Conservation (phyloP, 805 yeast species). For the Spencermartinsiella europaea region DNA sequence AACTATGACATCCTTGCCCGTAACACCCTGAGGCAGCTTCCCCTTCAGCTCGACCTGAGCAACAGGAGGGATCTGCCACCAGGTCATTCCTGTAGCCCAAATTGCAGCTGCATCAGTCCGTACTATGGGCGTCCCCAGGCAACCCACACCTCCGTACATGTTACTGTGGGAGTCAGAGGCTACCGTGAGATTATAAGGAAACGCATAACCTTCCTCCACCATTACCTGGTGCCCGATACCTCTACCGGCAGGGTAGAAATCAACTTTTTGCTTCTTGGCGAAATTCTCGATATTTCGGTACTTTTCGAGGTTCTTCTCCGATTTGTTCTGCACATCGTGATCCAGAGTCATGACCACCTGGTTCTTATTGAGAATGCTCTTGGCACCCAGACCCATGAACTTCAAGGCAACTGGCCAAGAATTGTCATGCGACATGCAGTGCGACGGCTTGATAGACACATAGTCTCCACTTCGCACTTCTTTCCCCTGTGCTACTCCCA, state of each 20-base stretch:
- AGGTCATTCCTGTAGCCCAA: constrained; percentile 99
- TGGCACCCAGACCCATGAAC: constrained; percentile 92
- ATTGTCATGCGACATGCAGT: constrained; percentile 99
- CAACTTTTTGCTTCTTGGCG: constrained; percentile 86
- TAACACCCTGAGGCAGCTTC: constrained; percentile 73
- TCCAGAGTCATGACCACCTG: constrained; percentile 96
- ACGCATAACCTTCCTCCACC: constrained; percentile 99
- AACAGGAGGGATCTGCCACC: constrained; percentile 99
- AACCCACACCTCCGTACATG: constrained; percentile 95
- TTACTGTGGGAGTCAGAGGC: constrained; percentile 98
- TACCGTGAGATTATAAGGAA: constrained; percentile 87
- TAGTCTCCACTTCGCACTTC: constrained; percentile 85
- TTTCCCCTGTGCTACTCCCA: constrained; percentile 73
- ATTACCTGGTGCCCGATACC: constrained; percentile 99
- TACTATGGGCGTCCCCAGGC: constrained; percentile 95
- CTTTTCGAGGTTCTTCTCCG: constrained; percentile 82
- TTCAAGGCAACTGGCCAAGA: constrained; percentile 99
- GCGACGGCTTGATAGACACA: constrained; percentile 90
- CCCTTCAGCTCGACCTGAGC: constrained; percentile 88
- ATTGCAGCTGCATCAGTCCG: constrained; percentile 98
- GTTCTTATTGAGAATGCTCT: constrained; percentile 69
- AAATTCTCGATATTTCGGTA: constrained; percentile 84
- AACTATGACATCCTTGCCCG: constrained; percentile 96
- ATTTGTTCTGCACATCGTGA: constrained; percentile 94
- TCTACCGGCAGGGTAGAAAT: constrained; percentile 97